Evolutionary conservation across 805 yeast species (phyloP).

Genomic region (Brettanomyces custersianus): DNA sequence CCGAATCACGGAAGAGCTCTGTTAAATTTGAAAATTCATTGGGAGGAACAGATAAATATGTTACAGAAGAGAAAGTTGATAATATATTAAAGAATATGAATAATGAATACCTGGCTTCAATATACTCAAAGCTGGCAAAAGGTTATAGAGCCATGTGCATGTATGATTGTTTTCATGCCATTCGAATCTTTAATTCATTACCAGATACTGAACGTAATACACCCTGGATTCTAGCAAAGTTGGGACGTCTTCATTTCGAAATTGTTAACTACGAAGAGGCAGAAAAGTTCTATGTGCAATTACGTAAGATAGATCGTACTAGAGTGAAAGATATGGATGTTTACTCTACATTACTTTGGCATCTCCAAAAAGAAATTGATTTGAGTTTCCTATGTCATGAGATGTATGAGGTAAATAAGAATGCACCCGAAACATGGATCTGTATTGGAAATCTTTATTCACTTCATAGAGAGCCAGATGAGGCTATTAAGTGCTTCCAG

Average conservation of each 20-base stretch:
- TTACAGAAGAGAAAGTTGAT: conserved; percentile 6
- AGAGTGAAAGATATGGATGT: conserved; percentile 84
- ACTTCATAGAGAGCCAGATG: conserved; percentile 73
- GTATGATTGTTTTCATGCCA: conserved; percentile 76
- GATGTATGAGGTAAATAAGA: conserved; percentile 51
- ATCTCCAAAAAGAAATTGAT: conserved; percentile 70
- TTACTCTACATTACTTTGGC: conserved; percentile 89
- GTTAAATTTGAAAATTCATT: no score
- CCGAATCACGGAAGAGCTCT: conserved; percentile 8
- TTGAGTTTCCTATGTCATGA: conserved; percentile 80
- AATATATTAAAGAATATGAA: conserved; percentile 5
- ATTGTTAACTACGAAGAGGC: conserved; percentile 77
- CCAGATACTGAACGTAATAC: conserved; percentile 57
- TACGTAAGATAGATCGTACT: conserved; percentile 66
- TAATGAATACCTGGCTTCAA: conserved; percentile 34
- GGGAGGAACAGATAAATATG: background rate
- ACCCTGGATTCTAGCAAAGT: conserved; percentile 77
- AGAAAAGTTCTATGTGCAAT: conserved; percentile 48
- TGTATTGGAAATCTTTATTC: conserved; percentile 85
- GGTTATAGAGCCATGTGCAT: conserved; percentile 50
- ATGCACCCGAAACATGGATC: conserved; percentile 81
- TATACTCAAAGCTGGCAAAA: conserved; percentile 49
- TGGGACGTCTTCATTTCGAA: conserved; percentile 81
- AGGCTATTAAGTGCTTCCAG: conserved; percentile 80
- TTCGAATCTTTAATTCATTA: conserved; percentile 54